Evolutionary conservation across 768 basidiomycete genomes (phyloP), one percentile per base, ranked within the genome.

Genomic region (Boletus rufocinnamomeus): DNA sequence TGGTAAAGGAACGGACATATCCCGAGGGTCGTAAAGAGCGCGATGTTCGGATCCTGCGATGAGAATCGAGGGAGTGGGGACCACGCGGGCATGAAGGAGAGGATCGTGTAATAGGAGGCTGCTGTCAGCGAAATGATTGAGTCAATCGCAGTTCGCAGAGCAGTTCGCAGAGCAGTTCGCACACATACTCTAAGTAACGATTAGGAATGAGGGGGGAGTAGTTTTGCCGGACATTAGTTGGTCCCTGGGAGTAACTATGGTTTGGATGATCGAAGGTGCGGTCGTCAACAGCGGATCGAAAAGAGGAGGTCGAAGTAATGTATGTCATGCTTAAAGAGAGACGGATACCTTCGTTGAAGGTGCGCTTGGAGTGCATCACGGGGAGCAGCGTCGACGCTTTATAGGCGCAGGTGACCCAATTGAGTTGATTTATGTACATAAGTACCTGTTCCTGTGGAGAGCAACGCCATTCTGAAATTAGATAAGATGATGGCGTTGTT

Each of bases 161-260:
- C 3, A 54, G 44, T 48, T 5, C 7, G 9, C 16, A n/a, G 7
- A 7, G 13, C 3, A 54, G 44, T 48, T 5, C 7, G 9, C 10
- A 37, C 34, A 48, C 64, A 17, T 60, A 66, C 64, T 14, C 10
- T 3, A 5, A 3, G 49, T 21, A 14, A 48, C 8, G 5, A 54
- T 51, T 19, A 55, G 32, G 32, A 34, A 48, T 14, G 10, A n/a
- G 13, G 25, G 46, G 23, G 19, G 8, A 6, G 37, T 13, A 7
- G 32, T 23, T 27, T 44, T 61, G 59, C 21, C 9, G n/a, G 35
- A 7, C 19, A 28, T 9, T 4, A 43, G 23, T 23, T 21, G 51
- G 35, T 14, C 19, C 52, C 13, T 52, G 38, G 1, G 25, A 17
- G 23, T n/a, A 23, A 21, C 16, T 38, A 49, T 45, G 7, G 6